Evolutionary conservation across 805 yeast genomes (phyloP).

Genomic region (Ogataea chonburiensis): DNA sequence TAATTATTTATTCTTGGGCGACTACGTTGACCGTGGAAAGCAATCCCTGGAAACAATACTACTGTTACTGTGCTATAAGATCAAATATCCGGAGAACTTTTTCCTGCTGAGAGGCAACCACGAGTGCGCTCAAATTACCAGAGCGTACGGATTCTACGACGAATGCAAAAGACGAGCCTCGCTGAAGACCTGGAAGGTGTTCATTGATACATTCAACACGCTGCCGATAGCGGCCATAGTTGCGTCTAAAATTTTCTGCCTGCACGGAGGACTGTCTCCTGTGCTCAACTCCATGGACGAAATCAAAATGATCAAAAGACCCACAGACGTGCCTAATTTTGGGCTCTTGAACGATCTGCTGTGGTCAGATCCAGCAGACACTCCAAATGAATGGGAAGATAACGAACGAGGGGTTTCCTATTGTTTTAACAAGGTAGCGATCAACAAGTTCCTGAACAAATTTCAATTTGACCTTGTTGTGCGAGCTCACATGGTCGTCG

Average conservation of each 20-base stretch:
- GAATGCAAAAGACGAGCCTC: constrained; percentile 95
- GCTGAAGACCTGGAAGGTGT: constrained; percentile 89
- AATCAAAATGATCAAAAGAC: constrained; percentile 70
- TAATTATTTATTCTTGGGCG: constrained; percentile 90
- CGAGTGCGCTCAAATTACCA: constrained; percentile 94
- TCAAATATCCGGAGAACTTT: constrained; percentile 95
- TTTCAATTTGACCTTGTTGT: constrained; percentile 81
- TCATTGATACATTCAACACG: constrained; percentile 93
- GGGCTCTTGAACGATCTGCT: constrained; percentile 74
- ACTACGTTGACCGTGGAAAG: constrained; percentile 96
- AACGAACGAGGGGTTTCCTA: constrained; percentile 83
- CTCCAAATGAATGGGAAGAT: constrained; percentile 83
- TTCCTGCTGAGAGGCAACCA: constrained; percentile 93
- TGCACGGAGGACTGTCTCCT: constrained; percentile 82
- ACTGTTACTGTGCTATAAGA: constrained; percentile 84
- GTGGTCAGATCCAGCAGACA: constrained; percentile 87
- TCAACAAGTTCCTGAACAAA: constrained; percentile 69
- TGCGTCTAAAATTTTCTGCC: constrained; percentile 91
- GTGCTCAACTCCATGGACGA: constrained; percentile 72
- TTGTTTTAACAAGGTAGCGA: constrained; percentile 76
- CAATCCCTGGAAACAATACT: constrained; percentile 92
- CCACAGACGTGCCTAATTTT: constrained; percentile 84
- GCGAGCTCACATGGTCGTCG: constrained; percentile 87
- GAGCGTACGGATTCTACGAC: constrained; percentile 96
- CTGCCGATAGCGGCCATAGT: constrained; percentile 94